Percentiles rank a stretch among this genome's conserved stretches.
phyloP scores from a whole-genome alignment of 805 yeast species.

The Hanseniaspora occidentalis region DNA sequence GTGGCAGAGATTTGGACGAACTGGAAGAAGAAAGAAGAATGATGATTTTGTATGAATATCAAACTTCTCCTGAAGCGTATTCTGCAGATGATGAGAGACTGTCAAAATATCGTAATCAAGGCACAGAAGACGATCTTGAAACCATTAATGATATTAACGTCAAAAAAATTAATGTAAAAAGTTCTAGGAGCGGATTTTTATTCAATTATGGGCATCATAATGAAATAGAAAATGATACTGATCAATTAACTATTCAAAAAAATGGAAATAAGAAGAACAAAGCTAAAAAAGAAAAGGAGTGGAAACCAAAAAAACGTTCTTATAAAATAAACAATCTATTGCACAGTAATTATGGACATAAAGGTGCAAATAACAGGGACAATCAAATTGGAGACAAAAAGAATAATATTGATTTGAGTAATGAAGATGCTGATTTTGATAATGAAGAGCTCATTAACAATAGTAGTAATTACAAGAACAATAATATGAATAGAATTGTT shows the following conservation, averaged over 20 bases:
- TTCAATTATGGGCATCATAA: not conserved
- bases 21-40: slow-evolving; percentile 7
- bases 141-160: not conserved
- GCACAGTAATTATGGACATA: not conserved
- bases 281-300: slow-evolving; percentile 2
- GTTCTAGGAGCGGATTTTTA: not conserved
- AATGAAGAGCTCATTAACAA: no score
- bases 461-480: no score
- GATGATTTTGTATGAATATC: slow-evolving; percentile 7
- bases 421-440: no score
- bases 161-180: not conserved
- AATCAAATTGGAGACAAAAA: slow-evolving; percentile 43
- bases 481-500: no score
- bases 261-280: not conserved
- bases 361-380: slow-evolving; percentile 4
- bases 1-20: slow-evolving; percentile 1
- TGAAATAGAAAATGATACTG: no score
- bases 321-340: not conserved
- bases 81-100: no score
- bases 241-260: no score
- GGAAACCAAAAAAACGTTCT: not conserved
- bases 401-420: no score
- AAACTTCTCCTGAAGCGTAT: not conserved
- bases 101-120: no score
- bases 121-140: slow-evolving; percentile 1